Evolutionary conservation across 1,284 basidiomycete genomes (phyloP), one percentile per base, ranked within the genome.

Genomic region (Filobasidium uniguttulatum): DNA sequence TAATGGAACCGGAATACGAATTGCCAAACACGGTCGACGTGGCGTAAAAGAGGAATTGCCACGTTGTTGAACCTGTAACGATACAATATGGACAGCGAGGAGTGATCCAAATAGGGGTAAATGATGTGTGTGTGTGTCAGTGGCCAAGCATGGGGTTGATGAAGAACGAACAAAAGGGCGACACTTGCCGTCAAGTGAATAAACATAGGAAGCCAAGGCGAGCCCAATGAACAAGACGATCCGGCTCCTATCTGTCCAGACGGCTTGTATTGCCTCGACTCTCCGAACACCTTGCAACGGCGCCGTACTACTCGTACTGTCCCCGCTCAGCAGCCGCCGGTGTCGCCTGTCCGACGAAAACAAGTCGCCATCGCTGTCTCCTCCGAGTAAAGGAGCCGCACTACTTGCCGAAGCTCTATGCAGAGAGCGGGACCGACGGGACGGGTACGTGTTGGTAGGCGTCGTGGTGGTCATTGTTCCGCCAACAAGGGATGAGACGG

Each of bases 141-240:
- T n/a, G 31, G 31, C 9, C 9, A 33, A n/a, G 31, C n/a, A 33
- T n/a, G n/a, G n/a, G n/a, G n/a, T n/a, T n/a, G n/a, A n/a, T n/a
- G 31, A 33, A 34, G 33, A 34, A n/a, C n/a, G n/a, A n/a, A n/a
- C n/a, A n/a, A n/a, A n/a, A n/a, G n/a, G n/a, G n/a, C n/a, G n/a
- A n/a, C n/a, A 48, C 41, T 49, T 37, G 52, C 76, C 73, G 56
- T 85, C 83, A 12, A 85, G 71, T 0, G 81, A 82, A 64, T 85
- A 85, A 55, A 83, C 80, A 64, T 85, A 85, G 1, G 81, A 76
- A 0, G 80, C 79, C 2, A 84, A 73, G 23, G 72, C 81, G 50
- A 85, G 69, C 79, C 79, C 74, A 43, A 77, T 65, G 65, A 81
- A 82, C 25, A 82, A 67, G 48, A 71, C 69, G 78, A 79, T 81